phyloP scores from a whole-genome alignment of 2,329 filamentous ascomycete genomes.

The Fusarium dimerum region DNA sequence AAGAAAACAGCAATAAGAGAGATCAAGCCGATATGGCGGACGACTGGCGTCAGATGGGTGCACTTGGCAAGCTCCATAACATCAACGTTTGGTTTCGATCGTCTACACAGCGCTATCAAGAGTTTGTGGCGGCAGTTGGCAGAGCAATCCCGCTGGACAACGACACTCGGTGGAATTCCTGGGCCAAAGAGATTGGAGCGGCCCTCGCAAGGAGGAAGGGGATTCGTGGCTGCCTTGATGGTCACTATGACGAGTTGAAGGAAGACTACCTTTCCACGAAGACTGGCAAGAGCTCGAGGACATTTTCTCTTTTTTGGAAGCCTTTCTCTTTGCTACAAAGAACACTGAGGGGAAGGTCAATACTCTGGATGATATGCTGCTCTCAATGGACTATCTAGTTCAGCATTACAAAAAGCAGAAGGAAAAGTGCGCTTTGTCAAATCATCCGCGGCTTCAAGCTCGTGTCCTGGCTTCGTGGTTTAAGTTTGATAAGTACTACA shows the following conservation, averaged over 20 bases:
- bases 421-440: neutral
- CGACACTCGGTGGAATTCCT: constrained; percentile 6
- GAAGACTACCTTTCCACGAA: constrained; percentile 1
- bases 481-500: constrained; percentile 6
- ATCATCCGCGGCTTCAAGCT: neutral
- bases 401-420: neutral
- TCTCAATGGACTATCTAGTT: neutral
- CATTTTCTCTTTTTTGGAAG: neutral
- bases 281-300: constrained; percentile 5
- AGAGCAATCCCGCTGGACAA: constrained; percentile 3
- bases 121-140: constrained; percentile 4
- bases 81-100: constrained; percentile 3
- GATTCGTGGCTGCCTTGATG: neutral
- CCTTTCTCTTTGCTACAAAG: constrained; percentile 3
- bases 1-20: constrained; percentile 1
- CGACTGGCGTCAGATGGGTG: constrained; percentile 1
- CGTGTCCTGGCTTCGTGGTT: neutral
- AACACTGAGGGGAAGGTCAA: constrained; percentile 2
- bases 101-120: constrained; percentile 1
- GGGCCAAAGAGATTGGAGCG: constrained; percentile 4
- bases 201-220: constrained; percentile 1
- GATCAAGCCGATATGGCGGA: neutral
- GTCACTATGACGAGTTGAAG: constrained; percentile 1
- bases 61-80: constrained; percentile 1
- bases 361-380: neutral